Evolutionary conservation across 2,329 filamentous ascomycete species (phyloP), one percentile per base, ranked within the genome.

Genomic region (Penicillium brasilianum): DNA sequence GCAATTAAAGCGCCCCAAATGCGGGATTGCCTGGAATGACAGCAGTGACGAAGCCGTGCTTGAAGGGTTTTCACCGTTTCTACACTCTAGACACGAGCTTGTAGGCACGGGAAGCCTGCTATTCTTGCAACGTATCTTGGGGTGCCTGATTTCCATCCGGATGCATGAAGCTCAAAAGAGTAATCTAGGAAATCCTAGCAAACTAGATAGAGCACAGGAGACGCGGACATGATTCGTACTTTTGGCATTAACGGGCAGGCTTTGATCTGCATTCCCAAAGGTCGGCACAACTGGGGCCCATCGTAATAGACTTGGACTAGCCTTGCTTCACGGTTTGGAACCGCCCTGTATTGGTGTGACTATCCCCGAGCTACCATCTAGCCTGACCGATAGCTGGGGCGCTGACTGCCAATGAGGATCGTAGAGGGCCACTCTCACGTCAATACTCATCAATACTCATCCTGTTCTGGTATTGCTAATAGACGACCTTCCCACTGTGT

Each of bases 81-180:
- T 34, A 32, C n/a, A 10, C 28, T 34, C 18, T 18, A 20, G n/a
- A 20, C n/a, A 11, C 16, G n/a, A 34, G 39, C 51, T 57, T 48
- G 58, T 41, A 60, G 8, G 39, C 39, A 11, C 13, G 43, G 43
- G 25, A 25, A 9, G 16, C 13, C 22, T 11, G 22, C 43, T 25
- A 34, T 14, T 30, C 25, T 49, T 25, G 25, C 32, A 46, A 49
- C n/a, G 25, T 60, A 34, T 20, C 30, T 34, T 52, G 32, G 52
- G 53, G 39, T 56, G 58, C 58, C 58, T 39, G 18, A 44, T 32
- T 11, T 43, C 16, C 39, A 52, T 51, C 20, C 28, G 18, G 18
- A 58, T 62, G 62, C 62, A 64, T 18, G n/a, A 22, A 49, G 49
- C 61, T 54, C 18, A 57, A 63, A 65, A 54, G 41, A 64, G 63